phyloP scores from a whole-genome alignment of 495 filamentous ascomycete species.

The Neurospora intermedia region DNA sequence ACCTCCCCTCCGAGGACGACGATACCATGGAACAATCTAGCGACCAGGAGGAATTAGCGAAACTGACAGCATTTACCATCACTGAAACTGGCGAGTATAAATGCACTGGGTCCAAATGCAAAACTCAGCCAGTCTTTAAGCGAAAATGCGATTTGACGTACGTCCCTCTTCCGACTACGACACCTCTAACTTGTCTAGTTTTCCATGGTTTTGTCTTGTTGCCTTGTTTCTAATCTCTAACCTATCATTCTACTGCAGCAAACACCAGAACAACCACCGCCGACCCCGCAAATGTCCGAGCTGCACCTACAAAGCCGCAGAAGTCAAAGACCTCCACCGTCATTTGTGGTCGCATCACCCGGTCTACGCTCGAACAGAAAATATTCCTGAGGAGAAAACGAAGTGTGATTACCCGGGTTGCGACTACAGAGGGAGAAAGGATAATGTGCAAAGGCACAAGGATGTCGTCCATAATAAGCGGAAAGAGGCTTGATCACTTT shows the following conservation, averaged over 20 bases:
- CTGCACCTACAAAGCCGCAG: not conserved
- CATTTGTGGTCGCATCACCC: constrained; percentile 13
- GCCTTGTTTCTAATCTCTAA: not conserved
- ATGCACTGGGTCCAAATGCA: not conserved
- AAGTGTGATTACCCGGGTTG: constrained; percentile 2
- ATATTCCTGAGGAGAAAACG: constrained; percentile 1
- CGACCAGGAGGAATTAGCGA: not conserved
- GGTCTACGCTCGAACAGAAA: not conserved
- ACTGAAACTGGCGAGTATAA: not conserved
- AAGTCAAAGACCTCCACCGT: constrained; percentile 8
- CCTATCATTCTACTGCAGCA: not conserved
- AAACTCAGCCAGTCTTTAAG: not conserved
- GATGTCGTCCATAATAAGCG: not conserved
- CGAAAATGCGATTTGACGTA: constrained; percentile 2
- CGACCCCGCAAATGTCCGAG: not conserved
- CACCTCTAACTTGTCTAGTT: not conserved
- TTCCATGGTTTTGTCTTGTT: not conserved
- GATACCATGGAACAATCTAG: not conserved
- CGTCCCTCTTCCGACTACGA: not conserved
- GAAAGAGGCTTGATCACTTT: not conserved
- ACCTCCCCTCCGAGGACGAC: not conserved
- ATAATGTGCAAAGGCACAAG: constrained; percentile 12
- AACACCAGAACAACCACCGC: constrained; percentile 11
- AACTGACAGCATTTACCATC: not conserved
- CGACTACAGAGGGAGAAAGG: constrained; percentile 4